Base-by-base conservation (phyloP, 106 monocot species). In the Phalaenopsis equestris region DNA sequence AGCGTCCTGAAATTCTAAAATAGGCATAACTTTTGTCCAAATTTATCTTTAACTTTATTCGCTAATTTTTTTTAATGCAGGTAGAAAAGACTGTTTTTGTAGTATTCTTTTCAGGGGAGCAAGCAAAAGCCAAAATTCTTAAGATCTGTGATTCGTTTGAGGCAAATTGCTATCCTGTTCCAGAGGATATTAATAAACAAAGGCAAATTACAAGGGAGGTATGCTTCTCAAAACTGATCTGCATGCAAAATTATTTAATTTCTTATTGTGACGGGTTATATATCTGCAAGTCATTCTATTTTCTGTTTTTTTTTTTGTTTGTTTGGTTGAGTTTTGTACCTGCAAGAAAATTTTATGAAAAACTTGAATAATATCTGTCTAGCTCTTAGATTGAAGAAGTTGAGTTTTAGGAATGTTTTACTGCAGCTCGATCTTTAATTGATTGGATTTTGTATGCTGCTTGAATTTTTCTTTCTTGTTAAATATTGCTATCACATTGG, bases 81-180 rank as follows among this genome's bases (percentile, higher is more conserved):
- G 91, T 93, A 57, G 98, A 99, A 77, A 95, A 99, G 83, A 91
- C 84, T 49, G 82, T 99, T 18, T 99, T 99, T 90, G 98, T 99
- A 73, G 94, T 99, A 75, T 99, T 91, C 84, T 99, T 95, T 88
- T 95, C 94, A 30, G 98, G 98, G 42, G 93, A 99, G 55, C 98
- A 99, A 67, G 98, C 94, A 14, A 99, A 82, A 80, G 84, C 83
- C 19, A 99, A 99, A 83, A 95, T 99, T 52, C 73, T 95, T 41
- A 99, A 90, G 80, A 99, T 99, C 72, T 99, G 98, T 85, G 88
- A 88, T 56, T 92, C 98, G 68, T 94, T 99, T 93, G 92, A 91
- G 42, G 94, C 95, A 87, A 99, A 91, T 87, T 95, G 92, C 82
- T 99, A 99, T 67, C 94, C 98, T 84, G 98, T 99, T 80, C 94